A percentile compares a stretch with the other conserved stretches of the same genome.
Conservation (phyloP, 1,284 basidiomycete species). For the Irpex rosettiformis region DNA sequence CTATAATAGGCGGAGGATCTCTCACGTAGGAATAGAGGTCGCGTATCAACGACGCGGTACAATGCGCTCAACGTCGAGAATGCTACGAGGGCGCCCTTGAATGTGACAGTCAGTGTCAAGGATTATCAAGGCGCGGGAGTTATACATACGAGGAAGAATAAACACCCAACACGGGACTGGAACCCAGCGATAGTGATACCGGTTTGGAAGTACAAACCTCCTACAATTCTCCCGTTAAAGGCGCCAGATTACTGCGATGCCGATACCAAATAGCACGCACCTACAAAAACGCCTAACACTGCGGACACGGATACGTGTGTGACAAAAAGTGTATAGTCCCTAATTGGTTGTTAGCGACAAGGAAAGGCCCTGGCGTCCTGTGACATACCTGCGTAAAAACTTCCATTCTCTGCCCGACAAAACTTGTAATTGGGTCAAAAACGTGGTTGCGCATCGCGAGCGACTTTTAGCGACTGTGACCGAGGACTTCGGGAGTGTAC, state of each 20-base stretch:
- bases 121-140: not conserved
- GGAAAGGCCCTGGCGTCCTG: not conserved
- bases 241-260: not conserved
- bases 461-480: conserved; percentile 2
- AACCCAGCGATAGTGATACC: conserved; percentile 83
- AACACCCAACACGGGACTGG: conserved; percentile 85
- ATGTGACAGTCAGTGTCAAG: not conserved
- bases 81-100: conserved; percentile 75
- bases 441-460: conserved; percentile 60
- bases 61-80: conserved; percentile 87
- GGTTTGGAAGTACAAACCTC: conserved; percentile 83
- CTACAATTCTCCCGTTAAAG: conserved; percentile 31
- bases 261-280: conserved; percentile 33
- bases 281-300: conserved; percentile 78
- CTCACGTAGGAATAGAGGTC: conserved; percentile 85
- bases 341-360: conserved; percentile 22
- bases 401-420: conserved; percentile 82
- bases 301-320: conserved; percentile 70
- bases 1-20: conserved; percentile 79
- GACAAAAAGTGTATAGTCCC: conserved; percentile 80
- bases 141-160: conserved; percentile 81
- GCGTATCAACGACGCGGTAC: conserved; percentile 79
- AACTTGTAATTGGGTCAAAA: conserved; percentile 83
- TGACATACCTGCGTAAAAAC: conserved; percentile 60
- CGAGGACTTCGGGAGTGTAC: not conserved